Evolutionary conservation across 2,329 filamentous ascomycete species (phyloP), one percentile per base, ranked within the genome.

Genomic region (Mariannaea elegans): DNA sequence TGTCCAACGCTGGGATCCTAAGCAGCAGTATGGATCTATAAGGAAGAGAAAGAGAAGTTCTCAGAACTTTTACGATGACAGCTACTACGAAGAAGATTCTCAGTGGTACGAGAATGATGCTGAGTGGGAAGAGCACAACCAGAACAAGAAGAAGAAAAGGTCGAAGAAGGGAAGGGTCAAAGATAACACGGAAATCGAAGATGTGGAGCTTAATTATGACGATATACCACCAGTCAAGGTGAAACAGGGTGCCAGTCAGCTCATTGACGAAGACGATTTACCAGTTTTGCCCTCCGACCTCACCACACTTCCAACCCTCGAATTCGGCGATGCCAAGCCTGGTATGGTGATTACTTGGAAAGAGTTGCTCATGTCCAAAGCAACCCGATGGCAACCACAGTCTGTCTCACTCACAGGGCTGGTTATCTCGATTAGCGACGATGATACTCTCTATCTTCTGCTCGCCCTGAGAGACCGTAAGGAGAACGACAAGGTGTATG

Each of bases 1-100:
- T 74, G 82, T 91, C 14, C 93, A 97, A 74, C 86, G 91, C 45
- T 97, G 94, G 94, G 92, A 97, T 75, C 84, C 86, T 3, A 89
- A 93, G 61, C 91, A 94, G 69, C 78, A 79, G 64, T 76, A 70
- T 49, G 72, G 73, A 2, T 71, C 68, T 4, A 79, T 80, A 65
- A 77, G 75, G 7, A 86, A 81, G 63, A 77, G 80, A 53, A 88
- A 89, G 72, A 79, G 81, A 29, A 61, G 69, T 77, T 66, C 80
- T 69, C 65, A 77, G 75, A 57, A 65, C 18, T 68, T 69, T 5
- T 64, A 73, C 32, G 72, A 71, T 10, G 72, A 75, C 2, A 64
- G 51, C 16, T 70, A 71, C 52, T 71, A 72, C 18, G 68, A 71
- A 4, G 71, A 75, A 34, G 63, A 71, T 16, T 67, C 68, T 1